These are phyloP conservation scores for Daldinia decipiens DNA, from an alignment of 495 filamentous ascomycete species.

Conservation along the genomic window DNA sequence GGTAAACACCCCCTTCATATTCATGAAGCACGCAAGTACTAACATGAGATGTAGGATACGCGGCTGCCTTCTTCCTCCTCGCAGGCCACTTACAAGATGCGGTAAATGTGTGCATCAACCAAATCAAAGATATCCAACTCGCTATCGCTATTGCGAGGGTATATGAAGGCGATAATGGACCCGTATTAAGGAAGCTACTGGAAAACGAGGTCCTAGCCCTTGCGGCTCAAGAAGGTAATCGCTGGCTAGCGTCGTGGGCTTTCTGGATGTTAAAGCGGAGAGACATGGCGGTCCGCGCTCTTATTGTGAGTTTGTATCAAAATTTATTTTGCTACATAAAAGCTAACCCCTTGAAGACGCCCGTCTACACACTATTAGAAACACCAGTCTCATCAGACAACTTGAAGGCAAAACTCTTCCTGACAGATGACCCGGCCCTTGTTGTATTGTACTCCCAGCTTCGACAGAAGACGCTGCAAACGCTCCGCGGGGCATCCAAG, in stretches of 20 bases:
- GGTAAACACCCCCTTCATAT: slow-evolving; percentile 59
- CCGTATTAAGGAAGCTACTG: slow-evolving; percentile 76
- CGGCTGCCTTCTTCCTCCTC: slow-evolving; percentile 93
- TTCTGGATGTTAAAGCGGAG: slow-evolving; percentile 89
- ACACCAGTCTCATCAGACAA: slow-evolving; percentile 65
- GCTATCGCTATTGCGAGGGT: slow-evolving; percentile 89
- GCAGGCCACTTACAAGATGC: slow-evolving; percentile 88
- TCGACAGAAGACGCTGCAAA: slow-evolving; percentile 84
- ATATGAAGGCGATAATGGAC: slow-evolving; percentile 86
- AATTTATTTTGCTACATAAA: neutral
- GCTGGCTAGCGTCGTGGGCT: slow-evolving; percentile 96
- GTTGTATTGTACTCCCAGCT: slow-evolving; percentile 89
- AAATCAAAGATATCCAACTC: slow-evolving; percentile 87
- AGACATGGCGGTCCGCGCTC: slow-evolving; percentile 86
- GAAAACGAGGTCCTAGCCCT: slow-evolving; percentile 81
- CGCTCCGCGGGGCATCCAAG: slow-evolving; percentile 82
- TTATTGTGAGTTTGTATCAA: slow-evolving; percentile 66
- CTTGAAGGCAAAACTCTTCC: slow-evolving; percentile 77
- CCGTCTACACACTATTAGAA: slow-evolving; percentile 75
- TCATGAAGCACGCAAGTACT: slow-evolving; percentile 11
- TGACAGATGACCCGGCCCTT: slow-evolving; percentile 89
- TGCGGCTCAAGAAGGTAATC: slow-evolving; percentile 82
- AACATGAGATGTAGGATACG: slow-evolving; percentile 73
- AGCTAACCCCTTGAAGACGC: slow-evolving; percentile 65
- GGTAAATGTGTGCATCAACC: slow-evolving; percentile 82